These are phyloP conservation scores for Dactylellina haptotyla DNA, from an alignment of 2,329 filamentous ascomycete genomes.

Conservation along the genomic window DNA sequence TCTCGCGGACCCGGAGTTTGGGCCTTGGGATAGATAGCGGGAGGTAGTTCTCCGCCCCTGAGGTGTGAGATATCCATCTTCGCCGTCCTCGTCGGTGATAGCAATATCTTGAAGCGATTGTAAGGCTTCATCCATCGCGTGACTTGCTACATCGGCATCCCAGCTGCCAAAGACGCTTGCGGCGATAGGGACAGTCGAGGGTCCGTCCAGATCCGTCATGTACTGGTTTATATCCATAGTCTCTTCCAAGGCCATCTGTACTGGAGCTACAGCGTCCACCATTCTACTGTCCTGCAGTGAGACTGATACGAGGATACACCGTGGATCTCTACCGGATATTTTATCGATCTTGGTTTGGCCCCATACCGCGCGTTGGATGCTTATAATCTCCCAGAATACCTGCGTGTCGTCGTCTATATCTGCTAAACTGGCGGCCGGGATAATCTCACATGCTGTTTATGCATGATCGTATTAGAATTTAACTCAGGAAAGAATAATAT, in stretches of 20 bases:
- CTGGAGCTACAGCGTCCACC: background rate
- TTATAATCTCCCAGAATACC: constrained; percentile 17
- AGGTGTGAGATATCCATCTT: background rate
- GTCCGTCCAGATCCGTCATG: too few species aligned
- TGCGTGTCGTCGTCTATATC: background rate
- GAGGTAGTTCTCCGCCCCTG: background rate
- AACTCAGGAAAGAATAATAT: background rate
- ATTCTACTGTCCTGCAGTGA: background rate
- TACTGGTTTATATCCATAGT: background rate
- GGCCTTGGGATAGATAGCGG: background rate
- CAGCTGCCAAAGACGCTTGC: background rate
- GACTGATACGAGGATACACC: constrained; percentile 15
- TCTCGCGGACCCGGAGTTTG: background rate
- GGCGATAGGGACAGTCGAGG: background rate
- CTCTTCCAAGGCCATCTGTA: background rate
- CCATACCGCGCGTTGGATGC: constrained; percentile 27
- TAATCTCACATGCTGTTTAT: constrained; percentile 8
- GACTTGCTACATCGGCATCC: background rate
- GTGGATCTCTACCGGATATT: background rate
- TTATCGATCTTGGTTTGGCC: background rate
- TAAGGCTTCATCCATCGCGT: background rate
- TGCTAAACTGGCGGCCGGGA: background rate
- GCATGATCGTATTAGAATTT: background rate
- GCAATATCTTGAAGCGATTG: background rate
- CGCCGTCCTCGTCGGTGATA: background rate